Evolutionary conservation across 2,329 filamentous ascomycete genomes (phyloP).

Genomic region (Exserohilum turcica): DNA sequence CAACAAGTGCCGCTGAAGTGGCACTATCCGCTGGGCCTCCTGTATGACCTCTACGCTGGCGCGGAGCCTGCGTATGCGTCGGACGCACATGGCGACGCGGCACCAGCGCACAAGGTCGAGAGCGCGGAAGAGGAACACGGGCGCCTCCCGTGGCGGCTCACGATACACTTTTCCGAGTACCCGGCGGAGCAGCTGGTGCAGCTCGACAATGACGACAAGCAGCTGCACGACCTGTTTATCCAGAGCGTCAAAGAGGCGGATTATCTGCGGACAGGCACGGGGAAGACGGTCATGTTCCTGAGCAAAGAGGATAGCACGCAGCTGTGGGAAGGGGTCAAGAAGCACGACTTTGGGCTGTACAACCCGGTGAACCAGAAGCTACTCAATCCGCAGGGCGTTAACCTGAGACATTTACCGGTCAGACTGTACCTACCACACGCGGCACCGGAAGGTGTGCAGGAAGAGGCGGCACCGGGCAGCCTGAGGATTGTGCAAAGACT

Average conservation of each 20-base stretch:
- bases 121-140: constrained; percentile 23
- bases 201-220: constrained; percentile 60
- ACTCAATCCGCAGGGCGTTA: constrained; percentile 70
- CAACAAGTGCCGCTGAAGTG: constrained; percentile 72
- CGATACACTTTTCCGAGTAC: constrained; percentile 64
- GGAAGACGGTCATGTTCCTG: constrained; percentile 86
- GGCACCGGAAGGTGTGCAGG: constrained; percentile 26
- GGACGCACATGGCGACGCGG: constrained; percentile 11
- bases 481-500: constrained; percentile 71
- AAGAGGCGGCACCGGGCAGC: constrained; percentile 44
- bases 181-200: constrained; percentile 63
- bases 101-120: constrained; percentile 22
- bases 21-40: constrained; percentile 71
- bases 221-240: constrained; percentile 68
- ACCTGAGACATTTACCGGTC: constrained; percentile 80
- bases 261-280: constrained; percentile 84
- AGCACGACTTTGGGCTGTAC: constrained; percentile 76
- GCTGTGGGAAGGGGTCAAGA: constrained; percentile 79
- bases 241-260: constrained; percentile 81
- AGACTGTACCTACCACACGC: constrained; percentile 76
- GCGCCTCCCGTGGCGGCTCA: constrained; percentile 65
- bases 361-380: constrained; percentile 76
- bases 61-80: constrained; percentile 52
- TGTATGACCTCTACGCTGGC: constrained; percentile 71
- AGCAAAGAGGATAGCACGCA: constrained; percentile 82